Evolutionary conservation across 176 grass and related monocot genomes (phyloP), one percentile per base, ranked within the genome.

Genomic region (Pontederia crassipes): DNA sequence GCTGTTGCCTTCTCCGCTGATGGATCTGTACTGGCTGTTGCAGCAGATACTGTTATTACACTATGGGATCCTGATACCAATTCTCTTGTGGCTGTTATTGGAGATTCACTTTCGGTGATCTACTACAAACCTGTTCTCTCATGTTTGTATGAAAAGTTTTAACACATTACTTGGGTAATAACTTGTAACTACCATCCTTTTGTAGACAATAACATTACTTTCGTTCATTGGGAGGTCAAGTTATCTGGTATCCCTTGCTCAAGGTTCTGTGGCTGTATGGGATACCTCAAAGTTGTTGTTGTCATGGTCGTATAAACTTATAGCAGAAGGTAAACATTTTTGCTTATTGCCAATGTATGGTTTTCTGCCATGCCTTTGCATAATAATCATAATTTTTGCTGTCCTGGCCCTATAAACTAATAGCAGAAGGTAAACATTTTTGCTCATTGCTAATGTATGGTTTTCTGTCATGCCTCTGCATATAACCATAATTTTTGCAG

Each of bases 1-100:
- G 82, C 87, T 8, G 84, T 84, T 74, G 79, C 79, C 16, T 98
- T 98, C 78, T 91, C 87, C 54, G 81, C 59, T 9, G 93, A 98
- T 81, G 93, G 93, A 76, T 98, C 93, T 52, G 87, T 92, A 73
- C 87, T 98, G 46, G 93, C 84, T 6, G 82, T 98, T 77, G 87
- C 93, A 17, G 93, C 93, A 48, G 87, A 92, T 79, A 72, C 64
- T 71, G 57, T 76, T 45, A 72, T 98, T 61, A 98, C 93, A 46
- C 57, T 98, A 76, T 98, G 93, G 93, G 93, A 98, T 65, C 87
- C 93, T 48, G 78, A 88, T 57, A 80, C 67, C 66, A 98, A 92
- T n/a, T 24, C 65, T 0, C 87, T 98, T 77, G 84, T 98, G 59
- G 87, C 83, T 16, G 65, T 92, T 11, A 85, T 98, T 83, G 84